Evolutionary conservation across 495 filamentous ascomycete species (phyloP), one percentile per base, ranked within the genome.

Genomic region (Astrocystis sublimbata): DNA sequence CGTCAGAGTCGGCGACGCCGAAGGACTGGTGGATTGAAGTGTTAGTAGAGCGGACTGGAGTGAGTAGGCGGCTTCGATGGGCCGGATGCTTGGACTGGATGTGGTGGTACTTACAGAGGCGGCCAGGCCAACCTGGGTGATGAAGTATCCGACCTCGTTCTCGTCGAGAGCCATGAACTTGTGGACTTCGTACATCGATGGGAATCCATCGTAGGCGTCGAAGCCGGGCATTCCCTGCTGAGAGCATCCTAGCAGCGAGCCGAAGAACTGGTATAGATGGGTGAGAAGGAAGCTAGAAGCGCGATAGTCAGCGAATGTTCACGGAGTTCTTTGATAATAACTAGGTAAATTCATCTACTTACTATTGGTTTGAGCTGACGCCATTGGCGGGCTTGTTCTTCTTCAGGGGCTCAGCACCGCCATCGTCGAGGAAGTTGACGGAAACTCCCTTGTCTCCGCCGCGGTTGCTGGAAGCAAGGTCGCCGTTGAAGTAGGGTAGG

Each of bases 221-320:
- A 77, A 83, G 1, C 69, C 79, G 2, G 62, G 46, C 55, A 65
- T 76, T 46, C 81, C 79, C 58, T 79, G 70, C 41, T 67, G 53
- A 56, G 76, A 74, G 75, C 82, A 85, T 56, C 76, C 79, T 41
- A 84, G 75, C 13, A 86, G 72, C 51, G 67, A 53, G 17, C 80
- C 82, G 65, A 85, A 86, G 73, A 76, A 84, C 59, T 78, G 64
- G 66, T 85, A 84, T 45, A 86, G 76, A 66, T 85, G 81, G 30
- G 81, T 84, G 36, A 86, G 61, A 42, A 85, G 79, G 38, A 67
- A 70, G 64, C 83, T 85, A 61, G 1, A 12, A 0, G 36, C 8
- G 9, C 17, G 7, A 43, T 10, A 4, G 17, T 53, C 26, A 46
- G 19, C 36, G 6, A 7, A 43, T 10, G 2, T 15, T 53, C 26